Evolutionary conservation across 169 alveolate genomes (phyloP).

Genomic region (Babesia bigemina): DNA sequence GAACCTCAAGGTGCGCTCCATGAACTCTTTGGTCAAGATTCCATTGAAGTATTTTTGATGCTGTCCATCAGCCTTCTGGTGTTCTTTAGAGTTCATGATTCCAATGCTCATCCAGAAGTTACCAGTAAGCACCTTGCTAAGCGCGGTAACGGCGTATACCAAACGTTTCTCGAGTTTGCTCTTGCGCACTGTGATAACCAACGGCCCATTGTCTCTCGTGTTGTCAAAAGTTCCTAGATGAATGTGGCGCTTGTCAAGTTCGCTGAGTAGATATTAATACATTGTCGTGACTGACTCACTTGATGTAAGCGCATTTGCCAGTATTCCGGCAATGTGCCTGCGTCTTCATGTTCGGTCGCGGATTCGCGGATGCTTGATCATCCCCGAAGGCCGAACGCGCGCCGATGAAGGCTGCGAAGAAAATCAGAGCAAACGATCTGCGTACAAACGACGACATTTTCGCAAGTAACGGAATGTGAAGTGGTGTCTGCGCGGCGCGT

Average conservation of each 20-base stretch:
- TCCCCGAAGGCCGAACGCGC: background rate
- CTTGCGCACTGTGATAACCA: constrained; percentile 36
- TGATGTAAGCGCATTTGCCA: constrained; percentile 1
- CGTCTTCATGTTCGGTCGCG: background rate
- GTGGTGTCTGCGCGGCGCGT: too few species aligned
- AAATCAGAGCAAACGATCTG: too few species aligned
- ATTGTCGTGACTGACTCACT: background rate
- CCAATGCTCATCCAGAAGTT: constrained; percentile 47
- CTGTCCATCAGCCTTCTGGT: background rate
- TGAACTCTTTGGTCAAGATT: constrained; percentile 30
- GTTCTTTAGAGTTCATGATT: constrained; percentile 7
- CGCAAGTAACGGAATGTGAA: too few species aligned
- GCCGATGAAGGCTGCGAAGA: background rate
- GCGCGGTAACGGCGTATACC: constrained; percentile 17
- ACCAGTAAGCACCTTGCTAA: constrained; percentile 60
- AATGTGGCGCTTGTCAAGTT: background rate
- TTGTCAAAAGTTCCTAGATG: constrained; percentile 12
- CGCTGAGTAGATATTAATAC: too few species aligned
- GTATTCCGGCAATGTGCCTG: background rate
- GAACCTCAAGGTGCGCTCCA: background rate
- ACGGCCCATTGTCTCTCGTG: background rate
- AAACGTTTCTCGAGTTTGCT: constrained; percentile 10
- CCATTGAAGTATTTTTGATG: constrained; percentile 14
- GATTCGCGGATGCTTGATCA: background rate
- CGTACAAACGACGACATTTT: too few species aligned